Base-by-base conservation (phyloP, 1,284 basidiomycete species). In the Puccinia triticina region DNA sequence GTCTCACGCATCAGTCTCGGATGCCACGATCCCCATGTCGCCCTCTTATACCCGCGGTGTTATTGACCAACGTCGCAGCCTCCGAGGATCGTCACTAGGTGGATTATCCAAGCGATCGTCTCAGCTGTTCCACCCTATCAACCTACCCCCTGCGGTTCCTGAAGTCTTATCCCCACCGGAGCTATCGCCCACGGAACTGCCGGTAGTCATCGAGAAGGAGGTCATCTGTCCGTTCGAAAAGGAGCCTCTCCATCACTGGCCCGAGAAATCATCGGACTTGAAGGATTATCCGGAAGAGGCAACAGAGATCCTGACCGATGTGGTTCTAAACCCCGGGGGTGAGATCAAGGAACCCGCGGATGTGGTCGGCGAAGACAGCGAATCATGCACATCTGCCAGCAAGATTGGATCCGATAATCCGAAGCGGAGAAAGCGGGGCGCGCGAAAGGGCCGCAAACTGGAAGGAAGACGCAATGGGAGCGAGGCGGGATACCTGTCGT, bases 1-100 rank as follows among this genome's bases (percentile, higher is more conserved):
- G 40, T 85, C 86, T 69, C 77, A 85, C 85, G 83, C 86, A 83
- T 66, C 67, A 86, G 80, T 88, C 86, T 83, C 85, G 84, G 83
- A 88, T 87, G 84, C 85, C 85, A 83, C 87, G 85, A 40, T 85
- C n/a, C 71, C 79, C 34, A 32, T 82, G 46, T 77, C 71, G n/a
- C 72, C 79, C 12, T 82, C 79, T 12, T 74, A 71, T 29, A 72
- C 79, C 21, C 37, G 79, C 26, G 57, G 43, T 75, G 57, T 34
- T 23, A 59, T 55, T 4, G 73, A 75, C 26, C 73, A 59, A 40
- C 73, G 73, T 75, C 73, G 57, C 34, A 75, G 73, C 26, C 29
- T 43, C 29, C 73, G 57, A n/a, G 32, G 32, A 1, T 72, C 69
- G 10, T 80, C 78, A 66, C 57, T 73, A 23, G 57, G 57, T 5